Conservation (phyloP, 2,329 filamentous ascomycete species). For the Graphilbum sp. region DNA sequence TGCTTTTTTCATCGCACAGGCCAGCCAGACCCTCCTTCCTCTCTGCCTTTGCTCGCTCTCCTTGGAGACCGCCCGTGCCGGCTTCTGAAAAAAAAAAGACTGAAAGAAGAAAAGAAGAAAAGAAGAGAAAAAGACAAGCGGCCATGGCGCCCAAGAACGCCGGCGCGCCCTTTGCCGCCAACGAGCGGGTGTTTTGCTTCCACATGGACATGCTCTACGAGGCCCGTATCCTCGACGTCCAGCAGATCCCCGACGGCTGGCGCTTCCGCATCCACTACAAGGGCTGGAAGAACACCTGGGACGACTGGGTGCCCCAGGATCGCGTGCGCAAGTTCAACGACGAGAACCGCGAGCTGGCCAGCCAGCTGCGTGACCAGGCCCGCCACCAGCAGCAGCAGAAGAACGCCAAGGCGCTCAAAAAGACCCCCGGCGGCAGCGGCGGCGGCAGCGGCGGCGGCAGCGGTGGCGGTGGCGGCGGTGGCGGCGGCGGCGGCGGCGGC, state of each 20-base stretch:
- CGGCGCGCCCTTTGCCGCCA: constrained; percentile 44
- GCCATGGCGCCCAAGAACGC: constrained; percentile 20
- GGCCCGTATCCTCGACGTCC: constrained; percentile 80
- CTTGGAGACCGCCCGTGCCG: not conserved
- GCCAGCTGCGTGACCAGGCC: constrained; percentile 53
- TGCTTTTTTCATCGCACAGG: too few relatives aligned
- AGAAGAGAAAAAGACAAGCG: too few relatives aligned
- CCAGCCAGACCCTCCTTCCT: too few relatives aligned
- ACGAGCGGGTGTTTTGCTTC: constrained; percentile 92
- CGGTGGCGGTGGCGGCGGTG: not conserved
- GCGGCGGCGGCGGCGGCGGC: too few relatives aligned
- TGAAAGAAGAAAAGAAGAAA: too few relatives aligned
- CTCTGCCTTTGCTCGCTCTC: too few relatives aligned
- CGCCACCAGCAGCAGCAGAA: constrained; percentile 41
- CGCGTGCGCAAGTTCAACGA: constrained; percentile 87
- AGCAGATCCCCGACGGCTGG: constrained; percentile 34
- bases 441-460: not conserved
- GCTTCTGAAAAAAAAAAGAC: not conserved
- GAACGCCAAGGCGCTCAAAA: constrained; percentile 20
- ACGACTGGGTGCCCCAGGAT: constrained; percentile 93
- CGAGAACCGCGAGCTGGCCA: constrained; percentile 82
- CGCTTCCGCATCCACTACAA: constrained; percentile 97
- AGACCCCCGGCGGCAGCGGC: constrained; percentile 18
- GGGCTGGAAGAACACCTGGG: constrained; percentile 99
- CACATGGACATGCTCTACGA: constrained; percentile 96